These are phyloP conservation scores for Cladophialophora psammophila DNA, from an alignment of 2,329 filamentous ascomycete species.

Conservation along the genomic window DNA sequence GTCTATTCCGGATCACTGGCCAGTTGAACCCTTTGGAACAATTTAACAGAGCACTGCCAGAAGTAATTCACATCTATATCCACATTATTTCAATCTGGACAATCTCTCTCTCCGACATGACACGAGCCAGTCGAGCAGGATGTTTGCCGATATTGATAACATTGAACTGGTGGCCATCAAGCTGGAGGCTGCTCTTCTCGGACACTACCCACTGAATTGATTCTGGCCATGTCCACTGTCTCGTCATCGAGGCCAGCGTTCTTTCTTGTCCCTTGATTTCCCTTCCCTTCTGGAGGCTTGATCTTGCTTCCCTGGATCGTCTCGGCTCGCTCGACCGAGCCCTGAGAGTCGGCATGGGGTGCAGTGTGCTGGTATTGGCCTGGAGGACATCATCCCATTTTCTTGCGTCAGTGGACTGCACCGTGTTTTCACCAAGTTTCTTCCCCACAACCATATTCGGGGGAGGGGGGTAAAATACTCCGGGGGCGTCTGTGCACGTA, in stretches of 20 bases:
- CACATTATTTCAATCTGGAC: too few species aligned
- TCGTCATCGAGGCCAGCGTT: constrained; percentile 40
- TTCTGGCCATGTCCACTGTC: constrained; percentile 38
- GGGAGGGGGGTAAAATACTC: too few species aligned
- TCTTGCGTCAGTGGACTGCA: not conserved
- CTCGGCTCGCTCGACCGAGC: constrained; percentile 41
- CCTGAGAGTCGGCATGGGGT: constrained; percentile 41
- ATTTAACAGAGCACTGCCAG: too few species aligned
- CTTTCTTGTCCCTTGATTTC: constrained; percentile 4
- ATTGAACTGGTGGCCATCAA: not conserved
- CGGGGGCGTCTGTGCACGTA: not conserved
- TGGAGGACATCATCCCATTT: not conserved
- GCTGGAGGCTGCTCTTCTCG: constrained; percentile 43
- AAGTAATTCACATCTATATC: too few species aligned
- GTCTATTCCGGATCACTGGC: too few species aligned
- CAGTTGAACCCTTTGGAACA: too few species aligned
- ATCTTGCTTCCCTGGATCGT: constrained; percentile 41
- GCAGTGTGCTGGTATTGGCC: constrained; percentile 39
- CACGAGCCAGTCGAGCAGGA: too few species aligned
- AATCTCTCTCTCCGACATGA: too few species aligned
- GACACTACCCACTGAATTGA: constrained; percentile 43
- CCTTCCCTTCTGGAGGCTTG: constrained; percentile 36
- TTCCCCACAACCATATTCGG: not conserved
- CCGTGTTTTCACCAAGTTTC: not conserved
- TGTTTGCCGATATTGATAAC: too few species aligned